Base-by-base conservation (phyloP, 768 basidiomycete genomes). In the Pleurotus sapidus region DNA sequence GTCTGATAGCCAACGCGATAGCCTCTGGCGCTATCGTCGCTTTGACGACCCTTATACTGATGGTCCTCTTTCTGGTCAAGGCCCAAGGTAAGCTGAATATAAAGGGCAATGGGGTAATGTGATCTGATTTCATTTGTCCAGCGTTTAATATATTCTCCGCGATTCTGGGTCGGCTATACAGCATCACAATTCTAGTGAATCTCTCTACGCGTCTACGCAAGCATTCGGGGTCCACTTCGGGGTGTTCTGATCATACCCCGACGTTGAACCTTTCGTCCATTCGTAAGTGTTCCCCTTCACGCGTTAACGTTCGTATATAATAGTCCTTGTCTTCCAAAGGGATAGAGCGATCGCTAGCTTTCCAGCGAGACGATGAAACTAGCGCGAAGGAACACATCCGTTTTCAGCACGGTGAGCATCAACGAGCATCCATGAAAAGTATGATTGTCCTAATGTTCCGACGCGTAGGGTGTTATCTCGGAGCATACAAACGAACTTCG, bases 121-220 rank as follows among this genome's bases (percentile, higher is more conserved):
- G 30, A 34, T 11, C 23, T 15, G 23, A 20, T 25, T 20, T 24
- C 23, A 25, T 17, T 12, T 1, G 5, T 50, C 45, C 27, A 62
- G 61, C 34, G 14, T 62, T 57, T 17, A 17, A 48, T n/a, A 37
- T 62, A 15, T 37, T 60, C 42, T 49, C 20, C 4, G 11, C 39
- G 12, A 57, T 57, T 25, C 47, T 59, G 27, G 61, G 61, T n/a
- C 61, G 61, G 2, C 18, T 62, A 9, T 62, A 62, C 27, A 59
- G 54, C 37, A 39, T 62, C 15, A 62, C 61, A 2, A 50, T 62
- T 4, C 46, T 62, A 37, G 51, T 43, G 15, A 62, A 59, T 18
- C 56, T 62, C 4, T 18, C 25, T 34, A 50, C 49, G 24, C 23
- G 49, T 15, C n/a, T 45, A 6, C 49, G 25, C 5, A 50, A 34